A percentile compares a stretch with the other conserved stretches of the same genome.
These are phyloP conservation scores for Kockovaella imperatae DNA, from an alignment of 768 basidiomycete genomes.

Conservation along the genomic window DNA sequence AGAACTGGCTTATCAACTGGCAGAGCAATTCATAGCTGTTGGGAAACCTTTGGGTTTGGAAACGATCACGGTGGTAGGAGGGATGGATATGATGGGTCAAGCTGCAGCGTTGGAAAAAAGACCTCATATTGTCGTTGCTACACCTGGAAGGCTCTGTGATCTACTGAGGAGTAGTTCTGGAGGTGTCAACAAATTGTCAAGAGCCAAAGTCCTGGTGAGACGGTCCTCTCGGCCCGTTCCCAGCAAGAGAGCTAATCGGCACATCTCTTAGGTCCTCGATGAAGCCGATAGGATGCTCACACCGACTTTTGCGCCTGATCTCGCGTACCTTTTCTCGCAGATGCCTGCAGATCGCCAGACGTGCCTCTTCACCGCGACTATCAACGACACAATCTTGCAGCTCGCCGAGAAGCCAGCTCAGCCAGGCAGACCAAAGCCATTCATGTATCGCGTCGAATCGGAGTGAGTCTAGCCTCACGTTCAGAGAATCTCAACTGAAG, in stretches of 20 bases:
- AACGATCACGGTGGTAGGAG: constrained; percentile 86
- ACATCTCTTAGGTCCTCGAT: constrained; percentile 65
- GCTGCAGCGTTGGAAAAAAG: constrained; percentile 74
- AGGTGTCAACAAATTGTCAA: constrained; percentile 61
- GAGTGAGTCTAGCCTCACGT: constrained; percentile 51
- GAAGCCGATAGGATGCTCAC: constrained; percentile 92
- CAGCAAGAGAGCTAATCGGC: background rate
- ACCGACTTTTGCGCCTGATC: constrained; percentile 76
- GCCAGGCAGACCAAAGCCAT: constrained; percentile 76
- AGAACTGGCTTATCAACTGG: constrained; percentile 93
- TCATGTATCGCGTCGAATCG: constrained; percentile 70
- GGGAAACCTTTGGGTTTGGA: constrained; percentile 71
- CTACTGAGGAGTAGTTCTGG: constrained; percentile 60
- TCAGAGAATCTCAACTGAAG: background rate
- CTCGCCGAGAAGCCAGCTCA: constrained; percentile 65
- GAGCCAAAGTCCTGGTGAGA: constrained; percentile 75
- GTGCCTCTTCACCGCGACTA: constrained; percentile 90
- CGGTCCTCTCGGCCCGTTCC: no score
- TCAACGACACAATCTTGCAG: constrained; percentile 75
- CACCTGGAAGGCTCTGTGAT: constrained; percentile 90
- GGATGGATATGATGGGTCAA: constrained; percentile 97
- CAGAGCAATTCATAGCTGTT: constrained; percentile 89
- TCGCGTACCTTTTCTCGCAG: constrained; percentile 64
- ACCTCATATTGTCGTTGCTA: constrained; percentile 91
- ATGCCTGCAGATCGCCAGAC: constrained; percentile 87